Base-by-base conservation (phyloP, 805 yeast species). In the Candida sphagnicola region DNA sequence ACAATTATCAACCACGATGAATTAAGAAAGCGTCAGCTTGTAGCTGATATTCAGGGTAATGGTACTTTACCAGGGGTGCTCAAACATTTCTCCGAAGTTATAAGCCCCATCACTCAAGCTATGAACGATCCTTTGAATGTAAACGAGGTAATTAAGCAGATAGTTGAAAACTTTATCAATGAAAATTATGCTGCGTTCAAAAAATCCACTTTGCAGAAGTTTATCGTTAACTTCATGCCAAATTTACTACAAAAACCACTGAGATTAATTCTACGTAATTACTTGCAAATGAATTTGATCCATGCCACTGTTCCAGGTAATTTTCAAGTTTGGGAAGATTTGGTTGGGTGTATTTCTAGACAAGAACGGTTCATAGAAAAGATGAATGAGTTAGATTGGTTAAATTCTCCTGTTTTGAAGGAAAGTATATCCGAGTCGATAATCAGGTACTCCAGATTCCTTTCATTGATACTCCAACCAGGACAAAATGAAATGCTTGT, bases 311-410 rank as follows among this genome's bases (percentile, higher is more conserved):
- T 41, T 17, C 26, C 23, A 16, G 11, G 16, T 28, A n/a, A 28
- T 18, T 16, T 35, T 19, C 32, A 35, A 14, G 28, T 41, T 12
- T 12, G 26, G 15, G 47, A 43, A 30, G 47, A 41, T 25, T 28
- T 43, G n/a, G 47, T 43, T 17, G 47, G 47, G n/a, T 41, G 47
- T 33, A 36, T 42, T 5, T 5, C 35, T 2, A 31, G 45, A 21
- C 45, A 44, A 26, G 35, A 39, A 25, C 16, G 43, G 16, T 44
- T 42, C 24, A 36, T 42, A 8, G 41, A 39, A 14, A 44, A 42
- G 31, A 44, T 44, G 48, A 39, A 38, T 18, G 28, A 31, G 12
- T 28, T 42, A 14, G 34, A 44, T 28, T 44, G 42, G 43, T 26
- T 44, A 17, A 14, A 30, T 17, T 37, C 42, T 10, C 45, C 42